Evolutionary conservation across 495 filamentous ascomycete genomes (phyloP).

Genomic region (Hypomontagnella submonticulosa): DNA sequence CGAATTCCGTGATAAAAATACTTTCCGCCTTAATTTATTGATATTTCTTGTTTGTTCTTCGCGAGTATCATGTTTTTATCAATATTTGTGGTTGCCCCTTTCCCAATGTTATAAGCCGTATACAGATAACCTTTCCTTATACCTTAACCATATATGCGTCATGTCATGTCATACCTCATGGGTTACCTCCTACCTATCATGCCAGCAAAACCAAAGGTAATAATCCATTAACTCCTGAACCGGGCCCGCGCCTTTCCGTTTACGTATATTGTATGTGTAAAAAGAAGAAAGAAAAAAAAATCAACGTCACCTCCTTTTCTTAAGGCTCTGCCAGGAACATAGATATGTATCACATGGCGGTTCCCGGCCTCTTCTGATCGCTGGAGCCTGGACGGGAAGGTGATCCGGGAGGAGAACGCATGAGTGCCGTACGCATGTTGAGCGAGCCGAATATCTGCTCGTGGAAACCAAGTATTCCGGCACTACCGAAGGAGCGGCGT

Average conservation of each 20-base stretch:
- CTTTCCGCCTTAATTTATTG: slow-evolving; percentile 8
- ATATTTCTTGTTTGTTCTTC: slow-evolving; percentile 5
- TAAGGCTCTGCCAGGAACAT: too few relatives aligned
- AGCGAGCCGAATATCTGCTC: slow-evolving; percentile 49
- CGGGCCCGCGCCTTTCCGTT: too few relatives aligned
- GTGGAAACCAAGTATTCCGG: slow-evolving; percentile 54
- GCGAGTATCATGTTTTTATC: not conserved
- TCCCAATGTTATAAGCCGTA: slow-evolving; percentile 4
- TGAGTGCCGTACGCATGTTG: slow-evolving; percentile 49
- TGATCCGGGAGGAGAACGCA: slow-evolving; percentile 26
- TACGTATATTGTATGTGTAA: not conserved
- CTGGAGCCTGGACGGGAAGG: slow-evolving; percentile 11
- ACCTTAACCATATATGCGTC: not conserved
- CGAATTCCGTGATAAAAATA: not conserved
- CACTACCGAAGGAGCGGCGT: slow-evolving; percentile 48
- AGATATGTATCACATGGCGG: slow-evolving; percentile 17
- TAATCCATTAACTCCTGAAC: too few relatives aligned
- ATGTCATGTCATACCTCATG: not conserved
- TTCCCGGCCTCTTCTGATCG: slow-evolving; percentile 30
- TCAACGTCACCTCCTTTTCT: too few relatives aligned
- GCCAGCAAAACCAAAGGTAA: too few relatives aligned
- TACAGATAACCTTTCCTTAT: not conserved
- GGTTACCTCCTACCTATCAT: too few relatives aligned
- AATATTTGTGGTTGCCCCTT: slow-evolving; percentile 1
- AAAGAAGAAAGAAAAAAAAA: not conserved